Evolutionary conservation across 2,329 filamentous ascomycete species (phyloP).

Genomic region (Paracoccidioides lutzii): DNA sequence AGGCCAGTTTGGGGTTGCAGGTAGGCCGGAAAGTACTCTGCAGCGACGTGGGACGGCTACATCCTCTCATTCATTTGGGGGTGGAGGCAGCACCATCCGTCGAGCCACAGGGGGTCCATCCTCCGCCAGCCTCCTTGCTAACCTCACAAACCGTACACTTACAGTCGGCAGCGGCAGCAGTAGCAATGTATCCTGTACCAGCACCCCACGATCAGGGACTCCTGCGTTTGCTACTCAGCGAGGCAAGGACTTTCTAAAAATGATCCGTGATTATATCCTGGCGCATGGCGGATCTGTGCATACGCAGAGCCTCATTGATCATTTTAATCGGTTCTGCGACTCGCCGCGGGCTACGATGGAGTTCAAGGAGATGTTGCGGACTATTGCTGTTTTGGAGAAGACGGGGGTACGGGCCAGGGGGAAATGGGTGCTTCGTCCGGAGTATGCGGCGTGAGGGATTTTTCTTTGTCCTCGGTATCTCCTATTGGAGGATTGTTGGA

Average conservation of each 20-base stretch:
- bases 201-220: constrained; percentile 29
- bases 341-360: constrained; percentile 56
- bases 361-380: constrained; percentile 69
- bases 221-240: constrained; percentile 26
- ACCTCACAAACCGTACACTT: constrained; percentile 21
- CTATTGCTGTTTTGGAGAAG: constrained; percentile 58
- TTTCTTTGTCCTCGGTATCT: not conserved
- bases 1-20: constrained; percentile 65
- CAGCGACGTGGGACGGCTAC: not conserved
- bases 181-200: constrained; percentile 26
- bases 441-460: constrained; percentile 27
- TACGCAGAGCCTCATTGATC: constrained; percentile 75
- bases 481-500: not conserved
- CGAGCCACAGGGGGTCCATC: constrained; percentile 27
- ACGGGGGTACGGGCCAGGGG: constrained; percentile 37
- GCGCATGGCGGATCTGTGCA: constrained; percentile 66
- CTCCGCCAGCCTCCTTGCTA: constrained; percentile 28
- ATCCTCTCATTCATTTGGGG: constrained; percentile 12
- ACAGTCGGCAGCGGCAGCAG: constrained; percentile 8
- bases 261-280: constrained; percentile 68
- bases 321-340: constrained; percentile 71
- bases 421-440: constrained; percentile 47
- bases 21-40: constrained; percentile 43
- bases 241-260: constrained; percentile 51
- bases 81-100: constrained; percentile 23